Conservation (phyloP, 148 eudicot genomes). For the Nepenthes gracilis region DNA sequence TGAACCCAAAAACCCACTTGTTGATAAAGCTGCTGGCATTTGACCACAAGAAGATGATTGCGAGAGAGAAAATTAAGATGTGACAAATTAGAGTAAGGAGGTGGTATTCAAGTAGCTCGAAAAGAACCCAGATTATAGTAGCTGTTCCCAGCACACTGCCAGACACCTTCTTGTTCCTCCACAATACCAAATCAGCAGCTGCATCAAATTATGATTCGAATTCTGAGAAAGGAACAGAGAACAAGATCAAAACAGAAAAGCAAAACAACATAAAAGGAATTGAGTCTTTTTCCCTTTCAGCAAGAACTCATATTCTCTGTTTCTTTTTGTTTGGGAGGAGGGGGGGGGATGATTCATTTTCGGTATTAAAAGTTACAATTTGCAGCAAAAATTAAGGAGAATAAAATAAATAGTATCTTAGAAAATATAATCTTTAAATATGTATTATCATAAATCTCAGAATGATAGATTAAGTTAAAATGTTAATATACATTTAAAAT, state of each 20-base stretch:
- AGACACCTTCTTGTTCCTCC: slow-evolving; percentile 97
- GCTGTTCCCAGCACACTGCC: slow-evolving; percentile 65
- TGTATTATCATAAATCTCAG: no score
- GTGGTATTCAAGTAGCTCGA: slow-evolving; percentile 71
- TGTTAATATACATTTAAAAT: no score
- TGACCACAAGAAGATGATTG: slow-evolving; percentile 69
- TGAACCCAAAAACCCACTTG: slow-evolving; percentile 32
- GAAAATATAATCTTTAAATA: no score
- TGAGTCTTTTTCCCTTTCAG: no score
- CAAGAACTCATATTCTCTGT: no score
- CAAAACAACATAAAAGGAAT: background rate
- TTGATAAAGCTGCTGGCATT: slow-evolving; percentile 51
- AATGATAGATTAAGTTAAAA: no score
- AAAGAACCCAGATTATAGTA: slow-evolving; percentile 74
- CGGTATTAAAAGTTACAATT: no score
- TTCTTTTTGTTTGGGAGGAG: no score
- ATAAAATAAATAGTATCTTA: no score
- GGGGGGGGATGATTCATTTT: no score
- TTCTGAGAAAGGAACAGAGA: background rate
- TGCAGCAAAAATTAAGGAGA: no score
- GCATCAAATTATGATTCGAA: slow-evolving; percentile 9
- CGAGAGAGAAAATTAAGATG: slow-evolving; percentile 46
- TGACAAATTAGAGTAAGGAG: slow-evolving; percentile 72
- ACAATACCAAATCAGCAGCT: slow-evolving; percentile 90
- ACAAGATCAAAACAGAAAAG: background rate